A percentile compares a stretch with the other conserved stretches of the same genome.
Evolutionary conservation across 2,329 filamentous ascomycete species (phyloP).

Genomic region (Monosporascus ibericus): DNA sequence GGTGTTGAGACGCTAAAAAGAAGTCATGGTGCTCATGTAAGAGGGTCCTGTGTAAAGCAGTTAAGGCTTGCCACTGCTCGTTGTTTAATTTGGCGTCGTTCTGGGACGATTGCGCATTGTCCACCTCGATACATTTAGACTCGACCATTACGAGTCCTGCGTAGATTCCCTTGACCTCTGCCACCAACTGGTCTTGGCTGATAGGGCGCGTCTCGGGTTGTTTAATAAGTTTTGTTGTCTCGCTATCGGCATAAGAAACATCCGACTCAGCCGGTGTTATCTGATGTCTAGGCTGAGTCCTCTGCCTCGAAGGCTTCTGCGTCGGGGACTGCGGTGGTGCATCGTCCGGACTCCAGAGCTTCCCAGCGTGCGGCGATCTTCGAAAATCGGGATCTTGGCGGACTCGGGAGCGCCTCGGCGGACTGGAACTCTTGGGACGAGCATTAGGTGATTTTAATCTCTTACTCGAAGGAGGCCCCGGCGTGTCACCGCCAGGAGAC

Average conservation of each 20-base stretch:
- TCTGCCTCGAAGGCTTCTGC: neutral
- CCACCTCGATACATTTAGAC: slow-evolving; percentile 78
- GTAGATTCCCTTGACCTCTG: slow-evolving; percentile 80
- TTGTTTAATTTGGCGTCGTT: slow-evolving; percentile 40
- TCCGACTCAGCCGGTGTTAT: slow-evolving; percentile 4
- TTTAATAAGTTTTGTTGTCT: slow-evolving; percentile 16
- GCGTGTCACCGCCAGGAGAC: neutral
- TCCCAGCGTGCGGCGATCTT: neutral
- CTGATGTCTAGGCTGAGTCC: neutral
- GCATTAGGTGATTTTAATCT: neutral
- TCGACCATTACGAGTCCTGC: slow-evolving; percentile 81
- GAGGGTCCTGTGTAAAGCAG: slow-evolving; percentile 73
- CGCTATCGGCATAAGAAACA: slow-evolving; percentile 4
- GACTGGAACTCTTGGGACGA: neutral
- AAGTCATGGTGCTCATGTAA: slow-evolving; percentile 82
- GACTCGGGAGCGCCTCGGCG: neutral
- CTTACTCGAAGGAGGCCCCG: neutral
- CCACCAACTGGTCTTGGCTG: slow-evolving; percentile 69
- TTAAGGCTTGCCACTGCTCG: slow-evolving; percentile 79
- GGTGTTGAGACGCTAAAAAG: slow-evolving; percentile 82
- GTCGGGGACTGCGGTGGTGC: neutral
- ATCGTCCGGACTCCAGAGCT: neutral
- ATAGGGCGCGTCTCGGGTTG: slow-evolving; percentile 47
- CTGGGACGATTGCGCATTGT: slow-evolving; percentile 51
- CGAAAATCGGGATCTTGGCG: neutral